These are phyloP conservation scores for Wickerhamiella infanticola DNA, from an alignment of 1,139 yeast species.

Conservation along the genomic window DNA sequence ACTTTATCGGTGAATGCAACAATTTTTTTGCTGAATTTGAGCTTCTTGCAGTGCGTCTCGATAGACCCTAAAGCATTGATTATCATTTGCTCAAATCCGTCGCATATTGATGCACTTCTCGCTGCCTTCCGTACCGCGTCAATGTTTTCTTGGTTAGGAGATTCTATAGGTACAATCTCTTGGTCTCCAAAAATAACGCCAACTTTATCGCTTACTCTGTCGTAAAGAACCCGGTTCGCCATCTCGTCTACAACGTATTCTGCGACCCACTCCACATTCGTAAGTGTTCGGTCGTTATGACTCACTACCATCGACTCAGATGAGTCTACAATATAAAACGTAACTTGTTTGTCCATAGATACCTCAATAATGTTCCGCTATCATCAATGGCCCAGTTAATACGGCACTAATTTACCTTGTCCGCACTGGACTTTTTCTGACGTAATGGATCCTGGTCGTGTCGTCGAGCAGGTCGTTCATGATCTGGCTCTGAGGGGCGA, in stretches of 20 bases:
- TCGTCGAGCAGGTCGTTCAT: constrained; percentile 8
- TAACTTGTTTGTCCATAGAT: constrained; percentile 1
- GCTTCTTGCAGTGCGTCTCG: constrained; percentile 20
- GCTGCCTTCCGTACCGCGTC: constrained; percentile 15
- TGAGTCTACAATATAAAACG: not conserved
- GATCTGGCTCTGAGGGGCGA: constrained; percentile 13
- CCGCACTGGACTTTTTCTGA: not conserved
- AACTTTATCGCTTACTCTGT: constrained; percentile 42
- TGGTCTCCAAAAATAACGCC: constrained; percentile 23
- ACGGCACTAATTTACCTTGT: not conserved
- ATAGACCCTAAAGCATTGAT: constrained; percentile 16
- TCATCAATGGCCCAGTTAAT: not conserved
- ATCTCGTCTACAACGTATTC: constrained; percentile 2
- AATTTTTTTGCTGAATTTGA: constrained; percentile 27
- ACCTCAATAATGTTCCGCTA: not conserved
- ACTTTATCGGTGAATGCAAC: constrained; percentile 31
- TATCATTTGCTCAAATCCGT: constrained; percentile 1
- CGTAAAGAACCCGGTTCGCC: constrained; percentile 25
- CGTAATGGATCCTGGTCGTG: constrained; percentile 9
- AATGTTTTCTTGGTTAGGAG: not conserved
- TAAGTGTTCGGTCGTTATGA: not conserved
- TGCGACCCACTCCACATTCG: not conserved
- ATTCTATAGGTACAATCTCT: not conserved
- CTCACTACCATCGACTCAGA: not conserved
- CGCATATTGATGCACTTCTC: no score